Evolutionary conservation across 2,329 filamentous ascomycete genomes (phyloP).

Genomic region (Fusarium beomiforme): DNA sequence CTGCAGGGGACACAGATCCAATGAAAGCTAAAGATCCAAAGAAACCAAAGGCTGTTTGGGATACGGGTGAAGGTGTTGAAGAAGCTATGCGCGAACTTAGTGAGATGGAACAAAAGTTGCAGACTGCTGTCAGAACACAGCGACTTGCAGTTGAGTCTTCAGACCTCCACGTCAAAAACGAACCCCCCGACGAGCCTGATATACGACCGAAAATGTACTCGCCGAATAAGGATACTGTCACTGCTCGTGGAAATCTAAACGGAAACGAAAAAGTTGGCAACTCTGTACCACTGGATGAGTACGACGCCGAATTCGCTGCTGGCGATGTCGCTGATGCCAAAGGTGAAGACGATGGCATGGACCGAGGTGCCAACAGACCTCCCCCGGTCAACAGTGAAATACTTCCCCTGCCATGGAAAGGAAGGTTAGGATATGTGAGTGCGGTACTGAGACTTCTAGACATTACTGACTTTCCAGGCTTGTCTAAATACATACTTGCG

Average conservation of each 20-base stretch:
- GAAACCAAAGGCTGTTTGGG: slow-evolving; percentile 12
- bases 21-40: neutral
- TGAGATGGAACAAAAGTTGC: slow-evolving; percentile 60
- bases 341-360: slow-evolving; percentile 37
- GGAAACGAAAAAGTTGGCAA: slow-evolving; percentile 22
- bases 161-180: slow-evolving; percentile 34
- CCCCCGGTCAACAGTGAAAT: slow-evolving; percentile 85
- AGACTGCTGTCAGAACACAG: slow-evolving; percentile 56
- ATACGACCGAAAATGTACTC: slow-evolving; percentile 14
- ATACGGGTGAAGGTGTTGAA: slow-evolving; percentile 45
- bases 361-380: slow-evolving; percentile 62
- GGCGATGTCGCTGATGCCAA: slow-evolving; percentile 34
- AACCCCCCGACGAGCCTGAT: neutral
- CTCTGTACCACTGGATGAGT: slow-evolving; percentile 32
- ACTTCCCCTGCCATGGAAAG: slow-evolving; percentile 90
- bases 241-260: neutral
- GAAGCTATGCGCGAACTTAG: slow-evolving; percentile 56
- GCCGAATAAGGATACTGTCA: neutral
- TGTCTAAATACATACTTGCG: slow-evolving; percentile 94
- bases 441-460: neutral
- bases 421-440: slow-evolving; percentile 85
- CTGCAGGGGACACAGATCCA: neutral
- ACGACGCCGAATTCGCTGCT: slow-evolving; percentile 36
- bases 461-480: slow-evolving; percentile 60
- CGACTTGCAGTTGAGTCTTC: slow-evolving; percentile 59